Conservation (phyloP, 441 rosid species). For the Bocquillonia castaneifolia region DNA sequence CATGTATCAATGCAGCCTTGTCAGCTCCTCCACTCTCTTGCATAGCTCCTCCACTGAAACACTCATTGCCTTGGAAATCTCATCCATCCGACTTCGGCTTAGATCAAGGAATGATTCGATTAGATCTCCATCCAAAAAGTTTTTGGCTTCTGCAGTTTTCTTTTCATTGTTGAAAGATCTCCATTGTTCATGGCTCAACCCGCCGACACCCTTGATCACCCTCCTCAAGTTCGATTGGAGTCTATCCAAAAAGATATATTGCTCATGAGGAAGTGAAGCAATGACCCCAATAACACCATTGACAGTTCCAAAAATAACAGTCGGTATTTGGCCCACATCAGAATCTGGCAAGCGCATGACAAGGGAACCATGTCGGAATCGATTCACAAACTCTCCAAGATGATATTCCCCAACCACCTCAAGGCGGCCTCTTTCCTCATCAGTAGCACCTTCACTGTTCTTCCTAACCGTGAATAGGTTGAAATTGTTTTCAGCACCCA, state of each 20-base stretch:
- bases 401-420: conserved; percentile 98
- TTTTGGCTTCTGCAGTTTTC: conserved; percentile 67
- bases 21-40: conserved; percentile 84
- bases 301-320: conserved; percentile 74
- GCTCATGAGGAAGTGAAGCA: conserved; percentile 82
- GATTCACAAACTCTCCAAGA: conserved; percentile 86
- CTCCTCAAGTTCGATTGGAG: conserved; percentile 73
- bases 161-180: conserved; percentile 89
- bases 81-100: conserved; percentile 72
- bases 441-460: conserved; percentile 98
- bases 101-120: conserved; percentile 86
- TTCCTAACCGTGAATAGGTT: conserved; percentile 83
- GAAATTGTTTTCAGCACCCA: conserved; percentile 91
- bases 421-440: conserved; percentile 91
- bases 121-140: conserved; percentile 83
- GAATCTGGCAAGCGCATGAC: conserved; percentile 98
- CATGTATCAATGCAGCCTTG: conserved; percentile 64
- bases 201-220: conserved; percentile 91
- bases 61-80: conserved; percentile 56
- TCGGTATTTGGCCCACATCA: conserved; percentile 79
- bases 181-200: conserved; percentile 92
- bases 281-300: conserved; percentile 93
- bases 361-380: conserved; percentile 90
- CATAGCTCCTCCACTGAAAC: conserved; percentile 82
- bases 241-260: conserved; percentile 69